phyloP scores from a whole-genome alignment of 108 stramenopile genomes.

The Cyclotella sp. region DNA sequence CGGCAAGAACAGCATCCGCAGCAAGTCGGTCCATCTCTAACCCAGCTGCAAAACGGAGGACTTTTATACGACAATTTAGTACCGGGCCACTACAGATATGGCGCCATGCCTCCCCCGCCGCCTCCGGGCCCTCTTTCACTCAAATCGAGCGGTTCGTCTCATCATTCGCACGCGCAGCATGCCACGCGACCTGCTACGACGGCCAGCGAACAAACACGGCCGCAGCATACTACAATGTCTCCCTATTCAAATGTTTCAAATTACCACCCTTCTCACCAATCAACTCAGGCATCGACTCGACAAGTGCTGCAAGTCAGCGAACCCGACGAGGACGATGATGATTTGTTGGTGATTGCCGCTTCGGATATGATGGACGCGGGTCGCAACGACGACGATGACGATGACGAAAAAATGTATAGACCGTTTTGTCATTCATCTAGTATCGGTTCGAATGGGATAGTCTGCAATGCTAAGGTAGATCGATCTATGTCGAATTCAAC shows the following conservation, averaged over 20 bases:
- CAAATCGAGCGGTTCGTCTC: conserved; percentile 7
- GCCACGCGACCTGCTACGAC: background rate
- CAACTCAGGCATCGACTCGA: background rate
- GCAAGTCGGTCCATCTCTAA: background rate
- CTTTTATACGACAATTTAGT: conserved; percentile 50
- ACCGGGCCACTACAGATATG: conserved; percentile 53
- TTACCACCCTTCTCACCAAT: background rate
- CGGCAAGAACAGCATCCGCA: background rate
- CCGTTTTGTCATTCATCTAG: conserved; percentile 36
- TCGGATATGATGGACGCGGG: conserved; percentile 14
- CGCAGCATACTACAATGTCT: conserved; percentile 2
- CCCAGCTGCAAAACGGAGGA: conserved; percentile 32
- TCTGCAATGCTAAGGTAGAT: background rate
- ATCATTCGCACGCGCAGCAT: background rate
- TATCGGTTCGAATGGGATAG: background rate
- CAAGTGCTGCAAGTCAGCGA: conserved; percentile 35
- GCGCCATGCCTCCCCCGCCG: conserved; percentile 34
- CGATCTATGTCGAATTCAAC: conserved; percentile 10
- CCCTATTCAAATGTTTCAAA: conserved; percentile 13
- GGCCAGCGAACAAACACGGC: too few species aligned
- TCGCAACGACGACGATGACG: conserved; percentile 30
- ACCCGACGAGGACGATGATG: conserved; percentile 53
- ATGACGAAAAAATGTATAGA: conserved; percentile 48
- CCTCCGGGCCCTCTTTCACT: conserved; percentile 44
- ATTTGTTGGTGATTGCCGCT: conserved; percentile 37